Evolutionary conservation across 257 asterid genomes (phyloP).

Genomic region (Rhazya stricta): DNA sequence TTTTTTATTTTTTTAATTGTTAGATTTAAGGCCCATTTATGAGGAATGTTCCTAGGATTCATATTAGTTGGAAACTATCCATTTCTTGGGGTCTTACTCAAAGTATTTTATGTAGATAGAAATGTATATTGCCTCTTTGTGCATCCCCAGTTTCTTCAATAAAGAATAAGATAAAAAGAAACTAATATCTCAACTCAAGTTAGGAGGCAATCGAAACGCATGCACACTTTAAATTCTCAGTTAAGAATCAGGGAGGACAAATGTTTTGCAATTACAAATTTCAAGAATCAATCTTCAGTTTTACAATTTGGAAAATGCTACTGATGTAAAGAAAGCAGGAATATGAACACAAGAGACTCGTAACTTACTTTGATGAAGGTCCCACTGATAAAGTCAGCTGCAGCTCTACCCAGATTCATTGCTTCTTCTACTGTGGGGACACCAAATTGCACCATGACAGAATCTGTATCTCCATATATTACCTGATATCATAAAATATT

Average conservation of each 20-base stretch:
- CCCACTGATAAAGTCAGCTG: conserved; percentile 86
- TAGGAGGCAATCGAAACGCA: neutral
- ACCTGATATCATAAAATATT: conserved; percentile 42
- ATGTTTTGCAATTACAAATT: neutral
- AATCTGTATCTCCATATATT: conserved; percentile 98
- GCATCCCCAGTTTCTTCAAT: neutral
- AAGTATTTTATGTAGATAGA: neutral
- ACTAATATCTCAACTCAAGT: neutral
- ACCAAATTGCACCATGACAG: conserved; percentile 99
- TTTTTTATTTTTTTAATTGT: neutral
- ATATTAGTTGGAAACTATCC: neutral
- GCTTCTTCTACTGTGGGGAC: conserved; percentile 87
- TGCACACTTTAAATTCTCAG: neutral
- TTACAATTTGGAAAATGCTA: neutral
- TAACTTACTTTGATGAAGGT: conserved; percentile 76
- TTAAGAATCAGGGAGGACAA: neutral
- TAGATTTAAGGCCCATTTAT: neutral
- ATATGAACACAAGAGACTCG: neutral
- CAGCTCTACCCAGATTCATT: conserved; percentile 91
- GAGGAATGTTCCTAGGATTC: neutral
- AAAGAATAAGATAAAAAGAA: neutral
- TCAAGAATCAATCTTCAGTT: neutral
- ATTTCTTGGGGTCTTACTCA: neutral
- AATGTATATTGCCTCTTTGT: neutral
- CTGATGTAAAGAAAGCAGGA: neutral